Evolutionary conservation across 2,329 filamentous ascomycete species (phyloP).

Genomic region (Neophaeococcomyces mojaviensis): DNA sequence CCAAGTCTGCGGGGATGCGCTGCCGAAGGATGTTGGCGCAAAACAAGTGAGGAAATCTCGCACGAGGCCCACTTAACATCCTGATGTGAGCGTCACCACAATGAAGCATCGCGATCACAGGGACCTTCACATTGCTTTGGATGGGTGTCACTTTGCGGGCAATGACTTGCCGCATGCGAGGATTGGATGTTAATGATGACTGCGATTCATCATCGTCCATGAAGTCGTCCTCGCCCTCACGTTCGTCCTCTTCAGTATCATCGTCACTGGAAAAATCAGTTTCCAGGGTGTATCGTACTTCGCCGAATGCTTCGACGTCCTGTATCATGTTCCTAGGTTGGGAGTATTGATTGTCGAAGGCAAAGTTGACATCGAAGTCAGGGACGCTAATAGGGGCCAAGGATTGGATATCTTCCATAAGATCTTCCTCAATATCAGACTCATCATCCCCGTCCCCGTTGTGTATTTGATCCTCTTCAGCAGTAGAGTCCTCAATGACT

Average conservation of each 20-base stretch:
- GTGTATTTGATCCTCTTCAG: constrained; percentile 2
- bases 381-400: not conserved
- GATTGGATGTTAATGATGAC: not conserved
- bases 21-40: constrained; percentile 22
- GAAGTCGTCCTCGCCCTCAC: constrained; percentile 4
- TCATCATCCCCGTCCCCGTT: constrained; percentile 14
- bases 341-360: too few species aligned
- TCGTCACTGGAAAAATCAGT: not conserved
- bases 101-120: constrained; percentile 20
- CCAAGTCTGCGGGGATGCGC: constrained; percentile 13
- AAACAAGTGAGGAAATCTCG: constrained; percentile 18
- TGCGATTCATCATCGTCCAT: not conserved
- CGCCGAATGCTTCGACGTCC: constrained; percentile 1
- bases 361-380: too few species aligned
- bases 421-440: constrained; percentile 3
- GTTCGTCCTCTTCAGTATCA: constrained; percentile 12
- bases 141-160: constrained; percentile 2
- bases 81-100: constrained; percentile 19
- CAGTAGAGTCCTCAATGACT: constrained; percentile 16
- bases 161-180: not conserved
- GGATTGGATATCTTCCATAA: constrained; percentile 7
- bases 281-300: not conserved
- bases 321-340: not conserved
- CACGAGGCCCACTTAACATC: constrained; percentile 17
- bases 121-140: constrained; percentile 9